Conservation (phyloP, 1,284 basidiomycete genomes). For the Cutaneotrichosporon sp. region DNA sequence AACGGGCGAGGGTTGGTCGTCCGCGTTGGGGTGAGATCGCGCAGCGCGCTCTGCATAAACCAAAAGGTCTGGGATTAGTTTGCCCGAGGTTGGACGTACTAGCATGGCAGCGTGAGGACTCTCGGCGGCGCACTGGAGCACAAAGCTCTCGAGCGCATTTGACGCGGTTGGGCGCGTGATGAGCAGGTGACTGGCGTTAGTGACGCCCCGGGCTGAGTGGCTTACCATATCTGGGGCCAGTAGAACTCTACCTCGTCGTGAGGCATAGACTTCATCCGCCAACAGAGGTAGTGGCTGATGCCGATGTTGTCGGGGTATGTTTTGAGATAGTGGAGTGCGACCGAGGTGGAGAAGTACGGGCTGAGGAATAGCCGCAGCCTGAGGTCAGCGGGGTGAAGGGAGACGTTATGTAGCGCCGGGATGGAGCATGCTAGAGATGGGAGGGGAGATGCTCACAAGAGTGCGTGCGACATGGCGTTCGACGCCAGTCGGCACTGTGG, state of each 20-base stretch:
- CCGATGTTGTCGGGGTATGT: conserved; percentile 89
- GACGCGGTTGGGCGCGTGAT: conserved; percentile 86
- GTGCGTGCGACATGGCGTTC: conserved; percentile 39
- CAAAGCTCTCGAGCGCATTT: conserved; percentile 85
- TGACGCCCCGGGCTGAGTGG: background rate
- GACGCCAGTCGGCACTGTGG: conserved; percentile 2
- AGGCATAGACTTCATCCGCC: conserved; percentile 73
- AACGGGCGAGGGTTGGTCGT: conserved; percentile 74
- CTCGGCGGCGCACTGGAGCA: conserved; percentile 77
- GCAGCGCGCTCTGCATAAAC: conserved; percentile 95
- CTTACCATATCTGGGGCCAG: conserved; percentile 93
- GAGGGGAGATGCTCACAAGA: conserved; percentile 28
- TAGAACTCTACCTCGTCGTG: conserved; percentile 83
- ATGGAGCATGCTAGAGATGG: background rate
- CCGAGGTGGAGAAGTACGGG: conserved; percentile 86
- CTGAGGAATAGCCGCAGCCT: conserved; percentile 80
- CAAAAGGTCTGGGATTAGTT: conserved; percentile 72
- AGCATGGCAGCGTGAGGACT: conserved; percentile 92
- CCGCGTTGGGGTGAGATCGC: conserved; percentile 68
- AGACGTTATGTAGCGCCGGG: background rate
- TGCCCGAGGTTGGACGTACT: conserved; percentile 60
- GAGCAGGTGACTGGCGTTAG: conserved; percentile 71
- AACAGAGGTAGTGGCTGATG: conserved; percentile 91
- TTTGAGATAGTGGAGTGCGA: conserved; percentile 83
- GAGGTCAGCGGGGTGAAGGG: conserved; percentile 18